Percentiles rank a stretch among this genome's conserved stretches.
Conservation (phyloP, 345 rosid genomes). For the Heritiera littoralis region DNA sequence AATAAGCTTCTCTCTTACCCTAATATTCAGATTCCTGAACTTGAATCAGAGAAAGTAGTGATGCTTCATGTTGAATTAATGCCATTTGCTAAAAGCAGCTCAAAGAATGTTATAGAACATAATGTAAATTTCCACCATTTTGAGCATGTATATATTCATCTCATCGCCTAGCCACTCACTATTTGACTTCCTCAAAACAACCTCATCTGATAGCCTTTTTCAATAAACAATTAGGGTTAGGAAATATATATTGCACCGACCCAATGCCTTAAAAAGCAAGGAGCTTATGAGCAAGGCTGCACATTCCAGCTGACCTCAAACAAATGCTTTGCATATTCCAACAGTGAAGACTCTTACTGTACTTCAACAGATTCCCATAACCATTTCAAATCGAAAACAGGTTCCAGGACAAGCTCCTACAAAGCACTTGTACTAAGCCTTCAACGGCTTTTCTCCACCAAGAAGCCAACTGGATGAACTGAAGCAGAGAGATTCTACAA, state of each 20-base stretch:
- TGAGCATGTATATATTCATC: background rate
- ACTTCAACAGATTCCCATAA: background rate
- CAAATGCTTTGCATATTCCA: background rate
- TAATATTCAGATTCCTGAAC: background rate
- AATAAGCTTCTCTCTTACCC: background rate
- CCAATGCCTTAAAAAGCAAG: background rate
- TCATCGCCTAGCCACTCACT: background rate
- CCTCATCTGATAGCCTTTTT: background rate
- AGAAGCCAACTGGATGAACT: constrained; percentile 25
- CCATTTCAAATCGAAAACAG: constrained; percentile 8
- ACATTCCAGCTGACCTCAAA: background rate
- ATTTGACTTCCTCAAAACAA: background rate
- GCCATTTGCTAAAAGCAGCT: background rate
- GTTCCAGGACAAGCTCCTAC: constrained; percentile 7
- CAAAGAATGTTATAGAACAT: background rate
- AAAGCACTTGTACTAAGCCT: background rate
- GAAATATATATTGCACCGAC: background rate
- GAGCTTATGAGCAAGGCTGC: background rate
- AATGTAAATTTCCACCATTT: background rate
- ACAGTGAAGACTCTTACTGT: background rate
- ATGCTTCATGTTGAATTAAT: background rate
- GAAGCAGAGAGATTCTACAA: constrained; percentile 19
- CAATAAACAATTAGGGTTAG: too few relatives aligned
- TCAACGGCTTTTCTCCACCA: constrained; percentile 16
- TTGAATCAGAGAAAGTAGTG: background rate